A percentile compares a stretch with the other conserved stretches of the same genome.
These are phyloP conservation scores for Ustilago trichophora DNA, from an alignment of 1,284 basidiomycete genomes.

Conservation along the genomic window DNA sequence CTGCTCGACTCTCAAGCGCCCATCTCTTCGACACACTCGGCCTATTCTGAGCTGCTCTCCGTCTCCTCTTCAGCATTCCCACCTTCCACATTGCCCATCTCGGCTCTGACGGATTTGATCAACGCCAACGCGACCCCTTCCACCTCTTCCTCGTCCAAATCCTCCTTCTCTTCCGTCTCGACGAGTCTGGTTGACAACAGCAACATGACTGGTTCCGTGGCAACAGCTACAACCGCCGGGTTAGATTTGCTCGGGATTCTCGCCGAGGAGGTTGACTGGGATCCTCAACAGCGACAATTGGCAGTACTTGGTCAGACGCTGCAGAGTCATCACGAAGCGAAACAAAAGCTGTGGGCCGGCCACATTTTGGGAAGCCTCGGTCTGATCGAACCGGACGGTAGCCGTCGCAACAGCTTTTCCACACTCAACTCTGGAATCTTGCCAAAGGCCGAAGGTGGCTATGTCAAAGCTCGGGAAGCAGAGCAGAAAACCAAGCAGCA, in stretches of 20 bases:
- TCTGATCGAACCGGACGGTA: slow-evolving; percentile 10
- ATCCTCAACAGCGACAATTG: slow-evolving; percentile 33
- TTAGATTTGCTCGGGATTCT: slow-evolving; percentile 29
- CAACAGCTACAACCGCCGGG: slow-evolving; percentile 18
- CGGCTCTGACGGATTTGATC: slow-evolving; percentile 19
- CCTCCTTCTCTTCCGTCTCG: slow-evolving; percentile 32
- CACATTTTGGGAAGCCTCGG: slow-evolving; percentile 35
- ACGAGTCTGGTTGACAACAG: slow-evolving; percentile 4
- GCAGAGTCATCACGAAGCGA: slow-evolving; percentile 21
- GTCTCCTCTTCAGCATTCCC: slow-evolving; percentile 24
- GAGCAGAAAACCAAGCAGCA: not conserved
- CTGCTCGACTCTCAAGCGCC: slow-evolving; percentile 41
- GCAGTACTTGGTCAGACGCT: slow-evolving; percentile 17
- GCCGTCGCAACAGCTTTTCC: slow-evolving; percentile 13
- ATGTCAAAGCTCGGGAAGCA: not conserved
- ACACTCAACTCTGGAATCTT: not conserved
- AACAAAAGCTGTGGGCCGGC: slow-evolving; percentile 37
- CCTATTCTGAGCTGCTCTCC: slow-evolving; percentile 40
- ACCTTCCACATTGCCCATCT: slow-evolving; percentile 35
- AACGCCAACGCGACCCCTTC: slow-evolving; percentile 12
- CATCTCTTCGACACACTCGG: slow-evolving; percentile 32
- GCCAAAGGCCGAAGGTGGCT: not conserved
- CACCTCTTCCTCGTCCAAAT: slow-evolving; percentile 22
- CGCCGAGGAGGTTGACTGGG: slow-evolving; percentile 41
- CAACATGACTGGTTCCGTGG: slow-evolving; percentile 1